These are phyloP conservation scores for Botrytis medusae DNA, from an alignment of 2,329 filamentous ascomycete genomes.

Conservation along the genomic window DNA sequence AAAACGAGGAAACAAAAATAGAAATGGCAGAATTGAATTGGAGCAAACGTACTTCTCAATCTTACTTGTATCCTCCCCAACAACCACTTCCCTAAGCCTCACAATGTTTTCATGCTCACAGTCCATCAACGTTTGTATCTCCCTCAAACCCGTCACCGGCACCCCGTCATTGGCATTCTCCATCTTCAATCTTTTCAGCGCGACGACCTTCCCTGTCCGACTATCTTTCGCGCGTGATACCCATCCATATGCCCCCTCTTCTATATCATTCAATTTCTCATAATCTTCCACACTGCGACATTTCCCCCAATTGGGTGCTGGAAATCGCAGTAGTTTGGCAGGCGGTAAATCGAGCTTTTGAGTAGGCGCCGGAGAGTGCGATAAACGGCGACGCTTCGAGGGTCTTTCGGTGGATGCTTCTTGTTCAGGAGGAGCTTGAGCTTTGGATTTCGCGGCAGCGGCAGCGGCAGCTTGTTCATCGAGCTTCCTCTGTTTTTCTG, in stretches of 20 bases:
- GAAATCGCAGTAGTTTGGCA: constrained; percentile 69
- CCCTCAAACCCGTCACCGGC: constrained; percentile 86
- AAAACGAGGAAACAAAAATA: not conserved
- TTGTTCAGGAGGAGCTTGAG: constrained; percentile 40
- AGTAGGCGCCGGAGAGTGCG: constrained; percentile 32
- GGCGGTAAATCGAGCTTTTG: constrained; percentile 42
- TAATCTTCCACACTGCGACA: constrained; percentile 83
- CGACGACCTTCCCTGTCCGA: constrained; percentile 76
- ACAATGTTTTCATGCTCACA: constrained; percentile 84
- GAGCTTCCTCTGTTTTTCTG: constrained; percentile 72
- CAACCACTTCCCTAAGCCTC: constrained; percentile 76
- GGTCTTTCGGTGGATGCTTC: constrained; percentile 50
- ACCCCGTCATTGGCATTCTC: constrained; percentile 71
- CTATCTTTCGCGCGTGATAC: constrained; percentile 81
- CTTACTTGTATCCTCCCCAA: constrained; percentile 60
- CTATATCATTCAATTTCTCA: constrained; percentile 92
- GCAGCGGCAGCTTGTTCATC: constrained; percentile 47
- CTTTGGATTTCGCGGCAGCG: constrained; percentile 39
- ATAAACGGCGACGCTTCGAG: constrained; percentile 61
- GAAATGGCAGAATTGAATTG: constrained; percentile 20
- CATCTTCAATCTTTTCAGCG: constrained; percentile 91
- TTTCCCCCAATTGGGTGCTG: constrained; percentile 63
- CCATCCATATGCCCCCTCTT: constrained; percentile 95
- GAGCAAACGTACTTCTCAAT: constrained; percentile 52
- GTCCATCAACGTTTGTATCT: constrained; percentile 87